Evolutionary conservation across 2,329 filamentous ascomycete species (phyloP).

Genomic region (Mollisia scopiformis): DNA sequence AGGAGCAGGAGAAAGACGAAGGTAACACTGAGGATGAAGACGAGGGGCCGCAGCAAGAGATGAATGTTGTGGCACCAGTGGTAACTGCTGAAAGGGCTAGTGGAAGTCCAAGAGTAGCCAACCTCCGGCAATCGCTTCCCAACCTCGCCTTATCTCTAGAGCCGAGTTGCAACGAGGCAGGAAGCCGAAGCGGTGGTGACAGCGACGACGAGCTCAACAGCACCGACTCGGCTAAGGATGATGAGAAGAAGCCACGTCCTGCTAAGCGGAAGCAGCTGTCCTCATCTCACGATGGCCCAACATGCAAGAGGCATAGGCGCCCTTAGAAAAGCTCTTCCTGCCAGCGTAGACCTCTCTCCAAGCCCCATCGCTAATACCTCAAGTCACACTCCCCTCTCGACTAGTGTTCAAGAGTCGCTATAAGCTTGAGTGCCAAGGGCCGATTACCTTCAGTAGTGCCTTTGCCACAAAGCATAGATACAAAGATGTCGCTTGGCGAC

Average conservation of each 20-base stretch:
- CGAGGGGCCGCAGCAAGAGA: not conserved
- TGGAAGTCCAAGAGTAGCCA: not conserved
- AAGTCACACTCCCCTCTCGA: slow-evolving; percentile 2
- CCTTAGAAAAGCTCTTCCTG: not conserved
- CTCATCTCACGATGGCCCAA: slow-evolving; percentile 1
- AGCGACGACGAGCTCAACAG: slow-evolving; percentile 6
- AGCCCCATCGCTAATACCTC: not conserved
- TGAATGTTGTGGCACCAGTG: not conserved
- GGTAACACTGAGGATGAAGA: not conserved
- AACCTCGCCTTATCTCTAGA: not conserved
- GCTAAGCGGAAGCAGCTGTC: slow-evolving; percentile 6
- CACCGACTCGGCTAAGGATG: not conserved
- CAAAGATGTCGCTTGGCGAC: slow-evolving; percentile 5
- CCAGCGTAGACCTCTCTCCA: not conserved
- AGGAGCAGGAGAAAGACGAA: not conserved
- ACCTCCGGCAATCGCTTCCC: not conserved
- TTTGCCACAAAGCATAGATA: slow-evolving; percentile 17
- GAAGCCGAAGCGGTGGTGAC: not conserved
- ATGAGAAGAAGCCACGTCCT: slow-evolving; percentile 2
- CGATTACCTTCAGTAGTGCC: slow-evolving; percentile 15
- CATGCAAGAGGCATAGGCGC: slow-evolving; percentile 4
- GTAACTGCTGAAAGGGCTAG: not conserved
- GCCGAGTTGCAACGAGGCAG: not conserved
- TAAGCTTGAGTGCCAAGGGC: slow-evolving; percentile 2
- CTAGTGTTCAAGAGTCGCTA: slow-evolving; percentile 1